Conservation (phyloP, 2,329 filamentous ascomycete species). For the Alternaria brassicicola region DNA sequence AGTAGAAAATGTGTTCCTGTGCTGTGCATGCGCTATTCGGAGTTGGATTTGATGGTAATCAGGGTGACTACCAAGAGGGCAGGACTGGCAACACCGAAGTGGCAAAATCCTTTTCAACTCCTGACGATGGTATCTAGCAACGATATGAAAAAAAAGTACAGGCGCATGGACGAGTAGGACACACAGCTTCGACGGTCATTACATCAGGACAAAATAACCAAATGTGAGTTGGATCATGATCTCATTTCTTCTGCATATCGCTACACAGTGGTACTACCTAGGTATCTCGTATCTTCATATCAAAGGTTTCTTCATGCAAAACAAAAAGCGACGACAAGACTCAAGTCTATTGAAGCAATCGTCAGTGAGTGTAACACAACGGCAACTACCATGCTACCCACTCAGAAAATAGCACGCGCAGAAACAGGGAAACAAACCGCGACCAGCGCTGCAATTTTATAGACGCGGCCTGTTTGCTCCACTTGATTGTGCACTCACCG, state of each 20-base stretch:
- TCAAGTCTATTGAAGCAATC: conserved; percentile 12
- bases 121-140: neutral
- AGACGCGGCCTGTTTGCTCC: conserved; percentile 35
- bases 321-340: conserved; percentile 7
- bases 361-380: conserved; percentile 19
- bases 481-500: conserved; percentile 39
- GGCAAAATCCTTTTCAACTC: neutral
- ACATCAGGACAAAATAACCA: neutral
- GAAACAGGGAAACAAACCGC: neutral
- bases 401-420: conserved; percentile 1
- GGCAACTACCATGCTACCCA: conserved; percentile 1
- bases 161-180: neutral
- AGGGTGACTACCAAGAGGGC: neutral
- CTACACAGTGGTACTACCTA: conserved; percentile 9
- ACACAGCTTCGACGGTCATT: neutral
- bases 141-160: neutral
- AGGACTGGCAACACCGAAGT: neutral
- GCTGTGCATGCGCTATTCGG: neutral
- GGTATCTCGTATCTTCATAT: conserved; percentile 7
- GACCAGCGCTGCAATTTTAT: conserved; percentile 13
- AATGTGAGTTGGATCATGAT: neutral
- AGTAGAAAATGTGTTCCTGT: neutral
- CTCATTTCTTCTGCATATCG: neutral
- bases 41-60: neutral
- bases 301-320: conserved; percentile 5